These are phyloP conservation scores for Malassezia nana DNA, from an alignment of 1,284 basidiomycete species.

Conservation along the genomic window DNA sequence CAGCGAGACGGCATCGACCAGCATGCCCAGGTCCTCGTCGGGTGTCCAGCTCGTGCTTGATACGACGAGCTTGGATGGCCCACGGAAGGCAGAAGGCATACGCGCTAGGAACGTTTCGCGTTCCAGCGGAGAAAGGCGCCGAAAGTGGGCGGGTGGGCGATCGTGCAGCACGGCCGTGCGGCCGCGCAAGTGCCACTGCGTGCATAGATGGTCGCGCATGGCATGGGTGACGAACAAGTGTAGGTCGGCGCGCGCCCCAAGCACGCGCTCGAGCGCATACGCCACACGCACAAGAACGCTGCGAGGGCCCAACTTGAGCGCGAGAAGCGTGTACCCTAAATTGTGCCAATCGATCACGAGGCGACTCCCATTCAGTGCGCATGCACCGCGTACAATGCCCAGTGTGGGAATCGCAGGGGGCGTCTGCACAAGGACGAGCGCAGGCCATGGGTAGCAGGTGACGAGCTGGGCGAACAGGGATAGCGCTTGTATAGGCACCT, in stretches of 20 bases:
- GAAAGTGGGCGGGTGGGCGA: constrained; percentile 21
- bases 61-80: constrained; percentile 60
- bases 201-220: constrained; percentile 63
- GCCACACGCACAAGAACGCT: constrained; percentile 62
- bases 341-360: constrained; percentile 99
- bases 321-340: constrained; percentile 84
- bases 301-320: constrained; percentile 61
- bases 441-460: constrained; percentile 59
- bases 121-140: neutral
- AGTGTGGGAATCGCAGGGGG: constrained; percentile 93
- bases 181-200: constrained; percentile 58
- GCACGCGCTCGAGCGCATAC: constrained; percentile 28
- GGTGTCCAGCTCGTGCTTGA: constrained; percentile 95
- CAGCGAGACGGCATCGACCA: constrained; percentile 50
- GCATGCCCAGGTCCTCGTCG: constrained; percentile 84
- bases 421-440: constrained; percentile 84
- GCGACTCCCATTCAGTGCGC: constrained; percentile 60
- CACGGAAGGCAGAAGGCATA: neutral
- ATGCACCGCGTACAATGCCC: constrained; percentile 67
- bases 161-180: constrained; percentile 54
- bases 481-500: constrained; percentile 53
- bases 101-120: neutral
- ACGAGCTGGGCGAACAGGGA: constrained; percentile 35
- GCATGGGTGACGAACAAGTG: constrained; percentile 90
- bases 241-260: constrained; percentile 58